phyloP scores from a whole-genome alignment of 176 grass and related monocot species.

The Triticum turgidum region DNA sequence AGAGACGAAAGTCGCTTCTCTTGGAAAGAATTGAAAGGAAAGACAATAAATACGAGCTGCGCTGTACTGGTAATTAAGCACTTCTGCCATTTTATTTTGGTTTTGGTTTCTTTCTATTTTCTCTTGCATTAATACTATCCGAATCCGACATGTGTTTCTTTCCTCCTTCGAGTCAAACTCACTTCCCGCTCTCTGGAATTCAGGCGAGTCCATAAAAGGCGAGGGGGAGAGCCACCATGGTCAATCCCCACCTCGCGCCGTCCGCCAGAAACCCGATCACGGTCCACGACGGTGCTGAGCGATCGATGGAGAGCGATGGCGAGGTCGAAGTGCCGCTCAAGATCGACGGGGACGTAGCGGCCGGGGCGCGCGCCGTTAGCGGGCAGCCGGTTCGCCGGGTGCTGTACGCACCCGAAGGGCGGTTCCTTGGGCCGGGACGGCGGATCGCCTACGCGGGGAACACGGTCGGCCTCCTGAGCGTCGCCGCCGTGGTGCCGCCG shows the following conservation, averaged over 20 bases:
- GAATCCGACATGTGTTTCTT: no score
- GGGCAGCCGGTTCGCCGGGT: not conserved
- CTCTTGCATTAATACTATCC: no score
- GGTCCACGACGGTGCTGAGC: not conserved
- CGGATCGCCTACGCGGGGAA: not conserved
- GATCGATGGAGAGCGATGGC: not conserved
- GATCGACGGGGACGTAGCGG: not conserved
- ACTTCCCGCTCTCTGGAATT: not conserved
- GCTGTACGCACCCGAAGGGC: not conserved
- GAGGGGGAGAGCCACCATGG: not conserved
- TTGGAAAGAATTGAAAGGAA: not conserved
- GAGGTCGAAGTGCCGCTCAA: not conserved
- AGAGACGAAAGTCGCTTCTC: no score
- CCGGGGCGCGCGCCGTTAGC: no score
- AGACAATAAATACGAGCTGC: not conserved
- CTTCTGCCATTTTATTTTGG: conserved; percentile 13
- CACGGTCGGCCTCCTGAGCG: not conserved
- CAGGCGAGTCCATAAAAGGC: not conserved
- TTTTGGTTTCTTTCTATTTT: not conserved
- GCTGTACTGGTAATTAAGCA: conserved; percentile 61
- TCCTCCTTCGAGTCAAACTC: not conserved
- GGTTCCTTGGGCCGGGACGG: not conserved
- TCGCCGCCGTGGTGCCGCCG: not conserved
- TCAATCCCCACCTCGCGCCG: not conserved
- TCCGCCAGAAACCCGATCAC: not conserved